Evolutionary conservation across 257 asterid species (phyloP).

Genomic region (Sherardia arvensis): DNA sequence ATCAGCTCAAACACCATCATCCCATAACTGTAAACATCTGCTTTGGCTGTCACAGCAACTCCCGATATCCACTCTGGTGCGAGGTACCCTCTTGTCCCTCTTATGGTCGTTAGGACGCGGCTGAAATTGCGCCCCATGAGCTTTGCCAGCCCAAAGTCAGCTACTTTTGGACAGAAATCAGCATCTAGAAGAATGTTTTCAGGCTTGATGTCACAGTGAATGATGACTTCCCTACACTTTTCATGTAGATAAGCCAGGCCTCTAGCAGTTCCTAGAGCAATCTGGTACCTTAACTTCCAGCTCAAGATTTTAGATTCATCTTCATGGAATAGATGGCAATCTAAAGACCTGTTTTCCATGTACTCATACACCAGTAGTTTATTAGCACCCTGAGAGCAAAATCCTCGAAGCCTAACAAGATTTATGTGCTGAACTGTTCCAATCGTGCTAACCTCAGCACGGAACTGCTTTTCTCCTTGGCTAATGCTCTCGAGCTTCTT

Average conservation of each 20-base stretch:
- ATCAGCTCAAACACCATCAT: neutral
- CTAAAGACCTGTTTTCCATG: neutral
- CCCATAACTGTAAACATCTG: neutral
- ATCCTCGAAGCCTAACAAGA: neutral
- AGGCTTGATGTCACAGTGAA: neutral
- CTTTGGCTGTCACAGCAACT: neutral
- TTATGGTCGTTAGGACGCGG: neutral
- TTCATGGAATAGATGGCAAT: neutral
- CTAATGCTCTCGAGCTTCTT: neutral
- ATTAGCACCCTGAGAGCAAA: neutral
- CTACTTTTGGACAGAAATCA: neutral
- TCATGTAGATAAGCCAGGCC: neutral
- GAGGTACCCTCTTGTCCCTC: neutral
- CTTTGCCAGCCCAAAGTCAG: neutral
- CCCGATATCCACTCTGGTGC: neutral
- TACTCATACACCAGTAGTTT: neutral
- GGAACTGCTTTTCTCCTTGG: neutral
- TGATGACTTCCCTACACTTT: neutral
- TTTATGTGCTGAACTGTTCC: neutral
- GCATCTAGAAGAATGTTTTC: neutral
- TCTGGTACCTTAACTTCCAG: neutral
- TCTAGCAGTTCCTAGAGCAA: neutral
- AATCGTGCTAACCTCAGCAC: neutral
- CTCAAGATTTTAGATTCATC: neutral
- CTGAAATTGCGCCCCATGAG: neutral